Evolutionary conservation across 208 protist species (phyloP).

Genomic region (Sergeia podlipaevii): DNA sequence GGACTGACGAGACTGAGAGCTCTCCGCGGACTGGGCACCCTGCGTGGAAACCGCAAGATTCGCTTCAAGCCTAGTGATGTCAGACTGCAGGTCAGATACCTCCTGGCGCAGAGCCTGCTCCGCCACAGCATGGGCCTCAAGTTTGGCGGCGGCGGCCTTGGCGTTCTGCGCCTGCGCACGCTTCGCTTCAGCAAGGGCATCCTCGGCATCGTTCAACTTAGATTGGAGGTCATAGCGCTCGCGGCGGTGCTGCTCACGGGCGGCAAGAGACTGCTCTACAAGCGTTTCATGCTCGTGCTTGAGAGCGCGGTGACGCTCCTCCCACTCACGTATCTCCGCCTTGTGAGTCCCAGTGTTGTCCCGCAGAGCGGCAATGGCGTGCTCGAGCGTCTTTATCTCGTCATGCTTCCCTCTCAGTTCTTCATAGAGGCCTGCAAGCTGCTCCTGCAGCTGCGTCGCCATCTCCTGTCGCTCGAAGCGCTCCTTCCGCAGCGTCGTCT

Average conservation of each 20-base stretch:
- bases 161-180: conserved; percentile 28
- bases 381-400: conserved; percentile 21
- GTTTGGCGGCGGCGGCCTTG: conserved; percentile 25
- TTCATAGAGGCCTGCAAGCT: conserved; percentile 42
- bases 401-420: conserved; percentile 33
- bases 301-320: conserved; percentile 20
- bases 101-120: conserved; percentile 44
- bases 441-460: conserved; percentile 30
- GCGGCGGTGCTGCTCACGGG: conserved; percentile 41
- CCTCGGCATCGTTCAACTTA: conserved; percentile 32
- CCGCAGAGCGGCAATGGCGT: conserved; percentile 21
- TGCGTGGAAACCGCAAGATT: conserved; percentile 21
- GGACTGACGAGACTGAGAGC: conserved; percentile 27
- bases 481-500: conserved; percentile 25
- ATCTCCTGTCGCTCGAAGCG: conserved; percentile 28
- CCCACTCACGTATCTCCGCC: conserved; percentile 18
- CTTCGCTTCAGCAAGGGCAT: conserved; percentile 23
- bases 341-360: conserved; percentile 21
- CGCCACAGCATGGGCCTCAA: conserved; percentile 41
- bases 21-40: conserved; percentile 25
- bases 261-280: conserved; percentile 21
- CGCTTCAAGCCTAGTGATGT: conserved; percentile 28
- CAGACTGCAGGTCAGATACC: conserved; percentile 34
- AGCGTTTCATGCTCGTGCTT: conserved; percentile 27
- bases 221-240: conserved; percentile 31